Evolutionary conservation across 106 monocot genomes (phyloP).

Genomic region (Apostasia shenzhenica): DNA sequence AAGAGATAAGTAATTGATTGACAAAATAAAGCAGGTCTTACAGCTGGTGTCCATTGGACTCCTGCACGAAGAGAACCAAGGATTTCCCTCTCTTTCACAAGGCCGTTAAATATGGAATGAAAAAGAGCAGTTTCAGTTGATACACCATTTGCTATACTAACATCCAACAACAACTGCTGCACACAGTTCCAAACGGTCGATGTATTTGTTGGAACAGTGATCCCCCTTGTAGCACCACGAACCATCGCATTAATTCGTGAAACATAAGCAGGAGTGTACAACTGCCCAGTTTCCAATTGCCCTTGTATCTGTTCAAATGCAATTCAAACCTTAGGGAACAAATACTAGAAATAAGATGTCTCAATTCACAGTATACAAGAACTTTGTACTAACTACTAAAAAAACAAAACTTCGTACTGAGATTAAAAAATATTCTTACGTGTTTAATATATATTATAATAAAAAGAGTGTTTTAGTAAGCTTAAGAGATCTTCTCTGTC

Average conservation of each 20-base stretch:
- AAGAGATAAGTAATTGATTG: neutral
- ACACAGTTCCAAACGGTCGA: constrained; percentile 72
- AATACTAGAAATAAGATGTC: neutral
- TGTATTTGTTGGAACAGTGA: constrained; percentile 84
- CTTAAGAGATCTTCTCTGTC: too few relatives aligned
- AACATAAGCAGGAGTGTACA: constrained; percentile 91
- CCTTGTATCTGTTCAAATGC: constrained; percentile 61
- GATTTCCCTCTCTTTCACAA: constrained; percentile 67
- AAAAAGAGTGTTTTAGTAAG: too few relatives aligned
- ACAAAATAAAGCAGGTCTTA: constrained; percentile 22
- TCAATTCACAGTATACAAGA: too few relatives aligned
- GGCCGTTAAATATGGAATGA: constrained; percentile 77
- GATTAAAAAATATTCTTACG: too few relatives aligned
- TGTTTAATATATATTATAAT: too few relatives aligned
- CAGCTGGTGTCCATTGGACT: constrained; percentile 91
- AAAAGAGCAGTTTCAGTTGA: constrained; percentile 81
- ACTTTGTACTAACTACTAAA: too few relatives aligned
- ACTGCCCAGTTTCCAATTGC: constrained; percentile 86
- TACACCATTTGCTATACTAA: constrained; percentile 56
- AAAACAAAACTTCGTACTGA: too few relatives aligned
- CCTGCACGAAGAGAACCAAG: constrained; percentile 90
- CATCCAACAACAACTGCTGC: constrained; percentile 70
- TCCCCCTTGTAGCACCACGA: constrained; percentile 83
- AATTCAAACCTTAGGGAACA: neutral
- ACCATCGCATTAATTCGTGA: constrained; percentile 84